Evolutionary conservation across 768 basidiomycete species (phyloP).

Genomic region (Coprinellus micaceus): DNA sequence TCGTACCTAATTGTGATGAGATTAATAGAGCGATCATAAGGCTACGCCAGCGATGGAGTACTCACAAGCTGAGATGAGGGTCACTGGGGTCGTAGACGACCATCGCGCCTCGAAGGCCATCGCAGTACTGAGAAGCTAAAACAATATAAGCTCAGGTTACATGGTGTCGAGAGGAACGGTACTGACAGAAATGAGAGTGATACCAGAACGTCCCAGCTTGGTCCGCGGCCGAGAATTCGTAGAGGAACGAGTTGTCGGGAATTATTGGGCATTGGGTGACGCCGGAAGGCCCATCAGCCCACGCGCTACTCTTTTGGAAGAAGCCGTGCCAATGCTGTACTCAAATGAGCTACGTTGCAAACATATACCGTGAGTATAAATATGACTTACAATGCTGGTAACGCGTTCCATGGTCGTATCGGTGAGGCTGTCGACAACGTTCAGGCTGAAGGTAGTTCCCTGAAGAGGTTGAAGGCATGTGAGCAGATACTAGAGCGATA

Average conservation of each 20-base stretch:
- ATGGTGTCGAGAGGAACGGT: neutral
- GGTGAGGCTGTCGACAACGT: slow-evolving; percentile 42
- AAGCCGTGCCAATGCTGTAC: slow-evolving; percentile 22
- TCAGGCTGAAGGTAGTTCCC: slow-evolving; percentile 30
- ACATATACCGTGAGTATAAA: neutral
- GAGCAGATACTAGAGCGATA: neutral
- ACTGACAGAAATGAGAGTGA: slow-evolving; percentile 14
- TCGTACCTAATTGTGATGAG: slow-evolving; percentile 10
- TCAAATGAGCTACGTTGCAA: neutral
- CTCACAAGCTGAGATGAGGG: slow-evolving; percentile 19
- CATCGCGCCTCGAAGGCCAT: slow-evolving; percentile 22
- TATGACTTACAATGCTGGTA: slow-evolving; percentile 22
- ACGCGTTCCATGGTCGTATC: slow-evolving; percentile 33
- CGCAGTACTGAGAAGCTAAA: slow-evolving; percentile 7
- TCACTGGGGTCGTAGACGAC: slow-evolving; percentile 26
- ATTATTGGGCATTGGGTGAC: slow-evolving; percentile 30
- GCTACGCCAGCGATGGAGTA: slow-evolving; percentile 18
- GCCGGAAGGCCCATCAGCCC: slow-evolving; percentile 25
- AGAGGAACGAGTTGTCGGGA: slow-evolving; percentile 25
- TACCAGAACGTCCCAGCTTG: slow-evolving; percentile 35
- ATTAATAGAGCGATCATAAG: neutral
- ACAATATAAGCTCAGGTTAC: neutral
- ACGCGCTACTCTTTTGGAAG: slow-evolving; percentile 18
- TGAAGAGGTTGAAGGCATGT: neutral
- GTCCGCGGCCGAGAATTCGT: slow-evolving; percentile 21